These are phyloP conservation scores for Kodamaea fungicola DNA, from an alignment of 1,139 yeast genomes.

Conservation along the genomic window DNA sequence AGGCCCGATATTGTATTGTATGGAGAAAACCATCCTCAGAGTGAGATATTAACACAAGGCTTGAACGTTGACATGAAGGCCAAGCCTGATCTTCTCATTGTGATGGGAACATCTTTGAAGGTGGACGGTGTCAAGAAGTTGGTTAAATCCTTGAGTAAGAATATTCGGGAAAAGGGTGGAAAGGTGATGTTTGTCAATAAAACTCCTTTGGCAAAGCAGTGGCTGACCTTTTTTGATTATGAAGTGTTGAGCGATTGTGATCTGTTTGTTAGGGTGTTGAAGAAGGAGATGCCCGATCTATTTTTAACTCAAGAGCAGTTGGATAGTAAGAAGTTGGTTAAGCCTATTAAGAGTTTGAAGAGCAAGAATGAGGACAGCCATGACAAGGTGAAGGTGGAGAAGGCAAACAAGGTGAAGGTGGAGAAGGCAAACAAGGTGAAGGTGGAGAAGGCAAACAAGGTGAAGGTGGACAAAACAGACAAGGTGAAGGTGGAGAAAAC, in stretches of 20 bases:
- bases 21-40: conserved; percentile 77
- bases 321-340: conserved; percentile 40
- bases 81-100: conserved; percentile 61
- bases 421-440: conserved; percentile 3
- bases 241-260: conserved; percentile 83
- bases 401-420: conserved; percentile 7
- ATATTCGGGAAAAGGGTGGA: conserved; percentile 61
- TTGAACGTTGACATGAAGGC: conserved; percentile 51
- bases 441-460: conserved; percentile 11
- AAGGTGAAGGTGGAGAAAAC: conserved; percentile 3
- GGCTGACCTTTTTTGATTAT: conserved; percentile 63
- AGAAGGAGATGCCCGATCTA: conserved; percentile 52
- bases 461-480: conserved; percentile 8
- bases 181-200: conserved; percentile 62
- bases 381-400: conserved; percentile 8
- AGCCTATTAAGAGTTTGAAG: conserved; percentile 12
- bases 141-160: conserved; percentile 55
- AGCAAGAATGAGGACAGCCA: too few species aligned
- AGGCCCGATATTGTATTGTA: conserved; percentile 75
- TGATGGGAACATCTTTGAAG: conserved; percentile 74
- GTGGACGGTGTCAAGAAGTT: conserved; percentile 71
- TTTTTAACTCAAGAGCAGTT: conserved; percentile 54
- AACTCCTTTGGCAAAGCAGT: conserved; percentile 45
- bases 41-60: conserved; percentile 61
- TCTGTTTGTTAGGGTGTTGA: conserved; percentile 60